Conservation (phyloP, 352 stramenopile species). For the Globisporangium echinulatum region DNA sequence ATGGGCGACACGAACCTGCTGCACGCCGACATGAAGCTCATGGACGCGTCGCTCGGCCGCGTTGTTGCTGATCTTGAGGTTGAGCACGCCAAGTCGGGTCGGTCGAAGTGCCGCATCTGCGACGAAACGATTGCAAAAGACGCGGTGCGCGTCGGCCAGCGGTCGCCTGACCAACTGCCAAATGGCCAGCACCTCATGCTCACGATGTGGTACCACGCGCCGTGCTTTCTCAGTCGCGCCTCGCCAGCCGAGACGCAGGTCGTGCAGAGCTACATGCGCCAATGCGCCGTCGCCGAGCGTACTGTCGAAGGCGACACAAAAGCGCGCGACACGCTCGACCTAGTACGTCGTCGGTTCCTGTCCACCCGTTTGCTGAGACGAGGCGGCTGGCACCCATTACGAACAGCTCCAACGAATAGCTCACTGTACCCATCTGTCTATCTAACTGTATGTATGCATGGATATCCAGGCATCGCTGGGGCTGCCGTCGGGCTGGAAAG, state of each 20-base stretch:
- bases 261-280: conserved; percentile 13
- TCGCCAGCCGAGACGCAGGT: conserved; percentile 36
- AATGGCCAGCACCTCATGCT: conserved; percentile 42
- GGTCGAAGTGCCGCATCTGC: conserved; percentile 56
- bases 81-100: conserved; percentile 39
- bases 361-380: no score
- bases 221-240: conserved; percentile 36
- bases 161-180: conserved; percentile 33
- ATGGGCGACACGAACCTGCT: conserved; percentile 79
- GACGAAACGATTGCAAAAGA: conserved; percentile 36
- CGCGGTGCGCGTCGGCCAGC: conserved; percentile 44
- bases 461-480: conserved; percentile 26
- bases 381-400: neutral
- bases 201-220: conserved; percentile 49
- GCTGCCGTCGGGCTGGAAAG: conserved; percentile 49
- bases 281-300: neutral
- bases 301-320: neutral
- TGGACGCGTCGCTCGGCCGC: conserved; percentile 28
- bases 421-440: no score
- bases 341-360: conserved; percentile 9
- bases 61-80: conserved; percentile 35
- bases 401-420: no score
- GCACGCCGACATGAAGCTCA: conserved; percentile 44
- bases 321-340: conserved; percentile 11
- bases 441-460: neutral